Evolutionary conservation across 1,284 basidiomycete genomes (phyloP).

Genomic region (Neolentinus lepideus): DNA sequence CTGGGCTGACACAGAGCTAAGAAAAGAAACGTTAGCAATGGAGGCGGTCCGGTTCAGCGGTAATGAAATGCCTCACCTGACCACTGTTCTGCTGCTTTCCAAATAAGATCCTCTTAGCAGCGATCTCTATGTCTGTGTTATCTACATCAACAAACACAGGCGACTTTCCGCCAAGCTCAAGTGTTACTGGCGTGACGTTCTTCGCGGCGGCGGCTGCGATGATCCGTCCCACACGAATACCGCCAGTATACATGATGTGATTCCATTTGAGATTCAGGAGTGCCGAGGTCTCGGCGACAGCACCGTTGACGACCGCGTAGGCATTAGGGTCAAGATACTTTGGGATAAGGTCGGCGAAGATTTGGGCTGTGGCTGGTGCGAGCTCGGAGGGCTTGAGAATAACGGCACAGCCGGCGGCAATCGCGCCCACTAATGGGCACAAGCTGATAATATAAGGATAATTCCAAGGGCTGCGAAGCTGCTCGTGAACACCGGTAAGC

Average conservation of each 20-base stretch:
- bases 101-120: constrained; percentile 41
- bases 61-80: constrained; percentile 27
- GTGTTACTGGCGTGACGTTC: constrained; percentile 53
- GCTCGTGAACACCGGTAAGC: constrained; percentile 5
- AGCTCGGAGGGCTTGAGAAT: constrained; percentile 62
- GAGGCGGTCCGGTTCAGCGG: background rate
- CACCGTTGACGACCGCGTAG: constrained; percentile 51
- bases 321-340: constrained; percentile 52
- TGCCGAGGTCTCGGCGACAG: constrained; percentile 40
- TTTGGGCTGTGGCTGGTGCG: constrained; percentile 38
- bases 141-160: constrained; percentile 45
- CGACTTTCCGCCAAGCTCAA: constrained; percentile 66
- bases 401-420: constrained; percentile 53
- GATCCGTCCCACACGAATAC: constrained; percentile 46
- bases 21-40: background rate
- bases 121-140: constrained; percentile 32
- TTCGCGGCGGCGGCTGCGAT: constrained; percentile 57
- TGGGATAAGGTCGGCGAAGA: constrained; percentile 50
- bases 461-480: constrained; percentile 40
- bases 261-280: constrained; percentile 56
- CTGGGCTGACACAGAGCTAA: constrained; percentile 54
- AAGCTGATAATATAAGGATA: constrained; percentile 45
- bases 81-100: constrained; percentile 53
- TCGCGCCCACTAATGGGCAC: constrained; percentile 48
- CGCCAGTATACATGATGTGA: constrained; percentile 49